phyloP scores from a whole-genome alignment of 2,329 filamentous ascomycete species.

The Exophiala spinifera region DNA sequence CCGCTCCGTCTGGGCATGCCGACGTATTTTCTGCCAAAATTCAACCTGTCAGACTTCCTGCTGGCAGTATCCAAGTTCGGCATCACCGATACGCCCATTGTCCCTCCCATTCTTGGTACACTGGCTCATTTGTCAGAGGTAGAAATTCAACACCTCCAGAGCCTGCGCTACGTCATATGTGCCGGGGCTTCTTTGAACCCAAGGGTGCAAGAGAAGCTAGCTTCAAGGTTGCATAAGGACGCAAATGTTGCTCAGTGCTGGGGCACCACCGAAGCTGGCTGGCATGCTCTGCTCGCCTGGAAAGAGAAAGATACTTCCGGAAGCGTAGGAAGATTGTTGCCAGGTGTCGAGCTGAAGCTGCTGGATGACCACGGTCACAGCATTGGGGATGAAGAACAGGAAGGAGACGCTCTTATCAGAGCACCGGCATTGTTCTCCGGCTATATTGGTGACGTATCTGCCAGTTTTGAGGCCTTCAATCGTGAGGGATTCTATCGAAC shows the following conservation, averaged over 20 bases:
- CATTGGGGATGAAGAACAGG: slow-evolving; percentile 31
- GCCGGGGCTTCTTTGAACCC: slow-evolving; percentile 51
- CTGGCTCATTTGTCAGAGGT: slow-evolving; percentile 33
- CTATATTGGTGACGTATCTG: slow-evolving; percentile 38
- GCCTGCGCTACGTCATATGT: slow-evolving; percentile 45
- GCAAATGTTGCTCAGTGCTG: slow-evolving; percentile 49
- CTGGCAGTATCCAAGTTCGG: slow-evolving; percentile 39
- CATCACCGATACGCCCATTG: slow-evolving; percentile 50
- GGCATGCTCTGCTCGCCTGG: slow-evolving; percentile 30
- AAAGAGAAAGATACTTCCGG: slow-evolving; percentile 42
- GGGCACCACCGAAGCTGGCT: slow-evolving; percentile 56
- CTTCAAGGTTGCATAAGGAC: slow-evolving; percentile 39
- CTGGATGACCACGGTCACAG: slow-evolving; percentile 35
- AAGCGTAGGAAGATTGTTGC: slow-evolving; percentile 47
- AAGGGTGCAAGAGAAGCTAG: slow-evolving; percentile 40
- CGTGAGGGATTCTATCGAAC: slow-evolving; percentile 43
- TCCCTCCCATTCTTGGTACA: slow-evolving; percentile 45
- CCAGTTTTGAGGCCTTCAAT: slow-evolving; percentile 32
- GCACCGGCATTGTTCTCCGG: slow-evolving; percentile 36
- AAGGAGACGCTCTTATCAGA: slow-evolving; percentile 41
- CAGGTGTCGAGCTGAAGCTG: slow-evolving; percentile 37
- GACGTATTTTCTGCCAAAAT: slow-evolving; percentile 49
- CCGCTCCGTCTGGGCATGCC: slow-evolving; percentile 46
- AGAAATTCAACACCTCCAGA: slow-evolving; percentile 33
- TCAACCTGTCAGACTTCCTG: slow-evolving; percentile 42